Base-by-base conservation (phyloP, 805 yeast species). In the Hagleromyces aurorensis region DNA sequence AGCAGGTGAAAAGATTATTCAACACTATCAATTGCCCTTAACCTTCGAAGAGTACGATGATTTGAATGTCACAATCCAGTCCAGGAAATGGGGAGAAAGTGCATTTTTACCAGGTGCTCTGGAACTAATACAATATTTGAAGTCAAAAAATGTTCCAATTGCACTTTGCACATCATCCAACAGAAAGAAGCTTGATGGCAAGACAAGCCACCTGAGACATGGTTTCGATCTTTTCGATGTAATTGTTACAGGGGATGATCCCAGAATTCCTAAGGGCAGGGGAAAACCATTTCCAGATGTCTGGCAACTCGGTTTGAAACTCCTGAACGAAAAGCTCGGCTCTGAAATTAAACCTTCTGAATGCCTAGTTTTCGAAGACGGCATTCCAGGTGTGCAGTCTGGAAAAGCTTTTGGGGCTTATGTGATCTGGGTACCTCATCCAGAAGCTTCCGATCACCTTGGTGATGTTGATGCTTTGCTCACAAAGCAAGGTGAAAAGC, bases 221-320 rank as follows among this genome's bases (percentile, higher is more conserved):
- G 74, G 76, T 1, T 82, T 84, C 43, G 67, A 68, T 2, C 50
- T 69, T 18, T 91, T 91, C 48, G 72, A 70, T 26, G 82, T 78
- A 40, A 64, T 81, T 13, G 80, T 89, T 19, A 79, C 89, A 1
- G 97, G 97, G 5, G 98, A 91, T 60, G 91, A 91, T 50, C 62
- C 72, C 19, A 69, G 94, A 24, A 74, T 91, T 34, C 82, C 89
- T 2, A 65, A 62, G 10, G 97, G 96, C 3, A 69, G 78, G 39
- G 97, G 98, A 5, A 91, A 91, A 54, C 99, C 99, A 9, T 65
- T 66, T 36, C 98, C 98, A 2, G 93, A 87, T 52, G 86, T 91
- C 40, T 91, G 94, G 93, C 72, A 72, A 40, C 67, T 76, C 3
- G 94, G 96, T 24, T 67, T 91, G 37, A 71, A 65, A 12, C 68